Conservation (phyloP, 805 yeast genomes). For the Kazachstania kunashirensis region DNA sequence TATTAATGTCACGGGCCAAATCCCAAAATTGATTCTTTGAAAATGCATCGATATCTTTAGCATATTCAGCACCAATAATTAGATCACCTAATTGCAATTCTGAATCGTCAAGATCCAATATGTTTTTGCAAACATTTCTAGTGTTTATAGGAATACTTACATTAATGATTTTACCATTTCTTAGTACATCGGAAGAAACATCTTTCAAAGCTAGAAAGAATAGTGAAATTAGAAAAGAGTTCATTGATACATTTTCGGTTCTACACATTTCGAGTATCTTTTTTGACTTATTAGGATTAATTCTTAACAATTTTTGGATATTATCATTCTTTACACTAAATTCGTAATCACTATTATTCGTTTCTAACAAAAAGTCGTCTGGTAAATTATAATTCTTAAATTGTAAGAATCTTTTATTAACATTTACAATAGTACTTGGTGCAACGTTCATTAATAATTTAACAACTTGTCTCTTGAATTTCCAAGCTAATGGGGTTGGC, state of each 20-base stretch:
- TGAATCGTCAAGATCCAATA: slow-evolving; percentile 4
- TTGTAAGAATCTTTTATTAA: slow-evolving; percentile 9
- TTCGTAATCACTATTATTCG: neutral
- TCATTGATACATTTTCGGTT: slow-evolving; percentile 16
- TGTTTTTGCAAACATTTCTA: slow-evolving; percentile 10
- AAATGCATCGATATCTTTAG: slow-evolving; percentile 1
- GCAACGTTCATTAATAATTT: slow-evolving; percentile 7
- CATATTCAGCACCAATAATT: slow-evolving; percentile 12
- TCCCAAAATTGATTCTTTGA: slow-evolving; percentile 10
- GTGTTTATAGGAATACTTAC: slow-evolving; percentile 22
- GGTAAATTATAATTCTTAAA: slow-evolving; percentile 12
- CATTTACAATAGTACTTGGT: slow-evolving; percentile 9
- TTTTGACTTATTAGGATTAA: slow-evolving; percentile 8
- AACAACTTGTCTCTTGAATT: slow-evolving; percentile 8
- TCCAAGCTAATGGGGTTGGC: slow-evolving; percentile 17
- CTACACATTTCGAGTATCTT: slow-evolving; percentile 15
- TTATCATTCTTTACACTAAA: slow-evolving; percentile 18
- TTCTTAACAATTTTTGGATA: slow-evolving; percentile 10
- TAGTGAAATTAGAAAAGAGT: slow-evolving; percentile 15
- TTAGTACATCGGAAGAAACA: neutral
- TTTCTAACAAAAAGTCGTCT: slow-evolving; percentile 2
- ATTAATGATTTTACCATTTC: slow-evolving; percentile 8
- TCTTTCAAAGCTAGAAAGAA: slow-evolving; percentile 5
- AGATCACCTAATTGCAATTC: slow-evolving; percentile 18
- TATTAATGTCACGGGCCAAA: slow-evolving; percentile 10